phyloP scores from a whole-genome alignment of 1,284 basidiomycete genomes.

The Cryptococcus sp. region DNA sequence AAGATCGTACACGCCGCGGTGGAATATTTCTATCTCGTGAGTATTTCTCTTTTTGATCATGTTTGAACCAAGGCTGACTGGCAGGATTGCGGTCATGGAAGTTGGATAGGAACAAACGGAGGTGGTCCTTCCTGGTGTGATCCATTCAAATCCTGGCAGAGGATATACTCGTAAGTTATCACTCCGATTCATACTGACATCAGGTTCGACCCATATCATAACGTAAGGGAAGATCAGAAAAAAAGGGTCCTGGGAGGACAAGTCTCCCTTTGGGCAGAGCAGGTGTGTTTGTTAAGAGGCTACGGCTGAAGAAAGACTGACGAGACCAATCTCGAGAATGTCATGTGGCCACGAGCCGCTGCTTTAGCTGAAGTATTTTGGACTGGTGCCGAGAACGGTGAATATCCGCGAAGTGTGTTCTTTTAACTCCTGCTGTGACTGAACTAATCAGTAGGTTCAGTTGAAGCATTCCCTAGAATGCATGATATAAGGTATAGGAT shows the following conservation, averaged over 20 bases:
- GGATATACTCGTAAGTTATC: constrained; percentile 46
- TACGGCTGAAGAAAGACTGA: constrained; percentile 47
- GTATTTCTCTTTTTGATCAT: constrained; percentile 11
- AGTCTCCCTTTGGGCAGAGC: constrained; percentile 73
- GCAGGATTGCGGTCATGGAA: constrained; percentile 73
- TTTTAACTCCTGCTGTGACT: neutral
- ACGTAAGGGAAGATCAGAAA: constrained; percentile 54
- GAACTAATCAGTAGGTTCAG: constrained; percentile 42
- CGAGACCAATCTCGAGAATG: constrained; percentile 64
- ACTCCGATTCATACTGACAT: neutral
- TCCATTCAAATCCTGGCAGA: constrained; percentile 72
- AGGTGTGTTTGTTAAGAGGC: constrained; percentile 31
- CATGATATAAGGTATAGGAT: constrained; percentile 69
- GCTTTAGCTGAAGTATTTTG: constrained; percentile 77
- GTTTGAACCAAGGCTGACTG: too few relatives aligned
- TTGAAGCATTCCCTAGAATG: constrained; percentile 65
- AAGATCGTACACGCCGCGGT: constrained; percentile 64
- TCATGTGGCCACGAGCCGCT: constrained; percentile 74
- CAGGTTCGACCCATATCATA: constrained; percentile 66
- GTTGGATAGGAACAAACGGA: constrained; percentile 61
- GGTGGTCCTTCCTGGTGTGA: too few relatives aligned
- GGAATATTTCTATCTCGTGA: constrained; percentile 70
- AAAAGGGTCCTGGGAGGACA: constrained; percentile 63
- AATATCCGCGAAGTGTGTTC: constrained; percentile 20
- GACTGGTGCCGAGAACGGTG: constrained; percentile 55